Conservation (phyloP, 2,329 filamentous ascomycete genomes). For the Fusarium illudens region DNA sequence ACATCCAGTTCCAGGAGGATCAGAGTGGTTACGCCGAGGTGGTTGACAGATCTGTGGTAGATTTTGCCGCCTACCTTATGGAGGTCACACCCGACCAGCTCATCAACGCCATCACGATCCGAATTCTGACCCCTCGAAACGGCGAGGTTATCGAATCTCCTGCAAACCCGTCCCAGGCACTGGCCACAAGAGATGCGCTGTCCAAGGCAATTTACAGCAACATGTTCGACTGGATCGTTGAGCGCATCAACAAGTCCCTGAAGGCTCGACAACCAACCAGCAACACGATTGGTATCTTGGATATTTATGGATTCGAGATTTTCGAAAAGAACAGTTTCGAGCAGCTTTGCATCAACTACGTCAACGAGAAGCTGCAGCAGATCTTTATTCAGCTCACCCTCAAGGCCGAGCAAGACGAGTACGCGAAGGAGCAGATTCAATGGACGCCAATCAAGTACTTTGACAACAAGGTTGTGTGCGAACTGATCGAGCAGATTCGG, state of each 20-base stretch:
- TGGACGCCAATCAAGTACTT: slow-evolving; percentile 99
- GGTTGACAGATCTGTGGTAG: slow-evolving; percentile 87
- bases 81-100: slow-evolving; percentile 85
- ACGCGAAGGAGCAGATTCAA: slow-evolving; percentile 92
- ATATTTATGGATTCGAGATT: slow-evolving; percentile 99
- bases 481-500: slow-evolving; percentile 90
- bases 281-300: slow-evolving; percentile 94
- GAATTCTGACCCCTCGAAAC: slow-evolving; percentile 77
- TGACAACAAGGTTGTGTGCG: slow-evolving; percentile 98
- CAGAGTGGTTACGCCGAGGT: slow-evolving; percentile 89
- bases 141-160: slow-evolving; percentile 77
- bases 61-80: slow-evolving; percentile 92
- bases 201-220: slow-evolving; percentile 98
- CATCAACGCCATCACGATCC: slow-evolving; percentile 86
- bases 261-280: slow-evolving; percentile 77
- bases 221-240: slow-evolving; percentile 98
- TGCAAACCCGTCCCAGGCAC: slow-evolving; percentile 86
- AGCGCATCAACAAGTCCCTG: slow-evolving; percentile 87
- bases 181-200: slow-evolving; percentile 86
- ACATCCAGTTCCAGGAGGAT: slow-evolving; percentile 89
- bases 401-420: slow-evolving; percentile 97
- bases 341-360: slow-evolving; percentile 99
- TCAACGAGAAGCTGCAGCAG: slow-evolving; percentile 98
- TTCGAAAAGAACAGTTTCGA: slow-evolving; percentile 99
- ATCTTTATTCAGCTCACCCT: slow-evolving; percentile 98